phyloP scores from a whole-genome alignment of 2,329 filamentous ascomycete genomes.

The Trichoderma sp. region DNA sequence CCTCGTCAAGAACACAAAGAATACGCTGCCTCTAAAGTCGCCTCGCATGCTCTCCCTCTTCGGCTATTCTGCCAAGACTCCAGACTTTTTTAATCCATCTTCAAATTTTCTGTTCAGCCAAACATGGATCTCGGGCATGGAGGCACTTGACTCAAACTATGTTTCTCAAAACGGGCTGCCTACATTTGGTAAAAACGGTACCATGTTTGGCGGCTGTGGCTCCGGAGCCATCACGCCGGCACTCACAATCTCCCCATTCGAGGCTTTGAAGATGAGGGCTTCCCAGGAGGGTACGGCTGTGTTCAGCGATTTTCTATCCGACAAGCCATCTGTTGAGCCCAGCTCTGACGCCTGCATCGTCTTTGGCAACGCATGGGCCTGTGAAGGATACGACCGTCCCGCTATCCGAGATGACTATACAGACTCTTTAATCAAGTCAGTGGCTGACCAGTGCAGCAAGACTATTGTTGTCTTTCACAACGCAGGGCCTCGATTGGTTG shows the following conservation, averaged over 20 bases:
- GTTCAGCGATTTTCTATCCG: slow-evolving; percentile 55
- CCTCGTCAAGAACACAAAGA: slow-evolving; percentile 58
- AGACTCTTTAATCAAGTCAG: slow-evolving; percentile 53
- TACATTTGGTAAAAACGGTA: slow-evolving; percentile 46
- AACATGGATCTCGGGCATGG: slow-evolving; percentile 37
- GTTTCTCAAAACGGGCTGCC: background rate
- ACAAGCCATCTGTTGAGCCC: slow-evolving; percentile 47
- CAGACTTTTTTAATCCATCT: slow-evolving; percentile 42
- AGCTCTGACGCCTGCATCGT: slow-evolving; percentile 63
- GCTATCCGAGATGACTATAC: slow-evolving; percentile 64
- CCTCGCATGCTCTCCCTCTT: slow-evolving; percentile 55
- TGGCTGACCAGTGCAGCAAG: slow-evolving; percentile 57
- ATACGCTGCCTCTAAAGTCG: slow-evolving; percentile 51
- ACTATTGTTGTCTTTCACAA: slow-evolving; percentile 66
- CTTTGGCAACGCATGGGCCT: slow-evolving; percentile 65
- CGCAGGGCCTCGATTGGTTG: slow-evolving; percentile 57
- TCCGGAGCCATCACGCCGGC: slow-evolving; percentile 48
- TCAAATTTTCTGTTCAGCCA: slow-evolving; percentile 34
- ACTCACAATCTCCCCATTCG: slow-evolving; percentile 50
- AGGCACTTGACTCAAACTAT: slow-evolving; percentile 21
- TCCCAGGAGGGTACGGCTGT: slow-evolving; percentile 55
- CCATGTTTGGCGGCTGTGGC: slow-evolving; percentile 41
- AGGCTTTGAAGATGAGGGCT: slow-evolving; percentile 51
- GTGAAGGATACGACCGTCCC: slow-evolving; percentile 66
- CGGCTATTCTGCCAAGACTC: slow-evolving; percentile 55